Base-by-base conservation (phyloP, 805 yeast species). In the Cyberlindnera veronae region DNA sequence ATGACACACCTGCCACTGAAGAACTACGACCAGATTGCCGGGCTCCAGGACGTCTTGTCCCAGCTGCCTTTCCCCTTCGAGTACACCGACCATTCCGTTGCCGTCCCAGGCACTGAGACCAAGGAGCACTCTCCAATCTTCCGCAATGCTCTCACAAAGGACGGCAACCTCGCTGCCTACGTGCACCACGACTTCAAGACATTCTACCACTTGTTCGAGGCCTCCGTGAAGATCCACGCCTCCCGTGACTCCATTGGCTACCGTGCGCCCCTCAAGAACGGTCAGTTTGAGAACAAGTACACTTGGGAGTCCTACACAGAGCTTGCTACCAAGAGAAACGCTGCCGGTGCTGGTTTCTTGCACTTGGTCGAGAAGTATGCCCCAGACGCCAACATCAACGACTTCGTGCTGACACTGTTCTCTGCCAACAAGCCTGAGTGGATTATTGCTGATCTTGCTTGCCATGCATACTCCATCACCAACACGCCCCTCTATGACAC, bases 391-490 rank as follows among this genome's bases (percentile, higher is more conserved):
- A 44, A 52, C n/a, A 30, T 47, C 0, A 56, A 61, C 19, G 59
- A 65, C 28, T 81, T 79, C 50, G 63, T 79, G 28, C 71, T 81
- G 33, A 66, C 83, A 2, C 51, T 82, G 15, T 74, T 76, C 57
- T 71, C 83, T 18, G 66, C 70, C 15, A 82, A 82, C 56, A 66
- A 78, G 35, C 67, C 74, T 8, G 86, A 84, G 60, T 84, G 93
- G 93, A 68, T 72, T 23, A 57, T 83, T 15, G 61, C 84, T 21
- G 93, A 84, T 61, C 59, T 83, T 51, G 89, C 88, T 1, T 77
- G 84, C 52, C 72, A 70, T 32, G 70, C 77, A 7, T 81, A 76
- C 63, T 71, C 72, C 58, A 71, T 67, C 29, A 58, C 76, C n/a
- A 69, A 71, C 43, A 77, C 79, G 10, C 72, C 79, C 5, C 56